These are phyloP conservation scores for Knoxdaviesia proteae DNA, from an alignment of 2,329 filamentous ascomycete genomes.

Conservation along the genomic window DNA sequence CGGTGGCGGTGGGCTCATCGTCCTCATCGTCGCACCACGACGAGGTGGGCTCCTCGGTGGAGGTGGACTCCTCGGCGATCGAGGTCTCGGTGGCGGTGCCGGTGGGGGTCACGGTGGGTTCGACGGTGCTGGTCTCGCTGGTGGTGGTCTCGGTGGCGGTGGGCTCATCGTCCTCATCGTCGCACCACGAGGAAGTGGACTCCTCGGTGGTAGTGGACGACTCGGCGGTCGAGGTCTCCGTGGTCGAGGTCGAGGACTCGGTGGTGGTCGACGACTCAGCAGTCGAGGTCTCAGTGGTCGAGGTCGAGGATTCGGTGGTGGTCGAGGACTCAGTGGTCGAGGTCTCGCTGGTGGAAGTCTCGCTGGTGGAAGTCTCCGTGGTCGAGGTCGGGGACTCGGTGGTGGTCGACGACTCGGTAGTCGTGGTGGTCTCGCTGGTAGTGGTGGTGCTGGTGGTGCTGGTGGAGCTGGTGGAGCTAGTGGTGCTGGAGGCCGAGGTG, in stretches of 20 bases:
- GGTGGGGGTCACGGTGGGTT: not conserved
- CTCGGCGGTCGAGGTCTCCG: not conserved
- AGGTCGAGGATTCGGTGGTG: not conserved
- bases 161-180: not conserved
- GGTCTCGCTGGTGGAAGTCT: not conserved
- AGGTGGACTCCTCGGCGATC: not conserved
- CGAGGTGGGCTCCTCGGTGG: constrained; percentile 1
- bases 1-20: not conserved
- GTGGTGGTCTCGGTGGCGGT: constrained; percentile 2
- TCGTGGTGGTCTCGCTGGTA: not conserved
- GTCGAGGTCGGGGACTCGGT: not conserved
- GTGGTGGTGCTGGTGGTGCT: not conserved
- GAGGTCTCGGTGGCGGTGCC: not conserved
- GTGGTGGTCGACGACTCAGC: not conserved
- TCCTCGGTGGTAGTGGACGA: not conserved
- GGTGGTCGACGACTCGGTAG: not conserved
- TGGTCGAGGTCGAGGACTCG: not conserved
- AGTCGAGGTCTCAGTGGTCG: not conserved
- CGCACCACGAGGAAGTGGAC: not conserved
- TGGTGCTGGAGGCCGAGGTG: constrained; percentile 1
- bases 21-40: no score
- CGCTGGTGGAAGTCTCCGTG: not conserved
- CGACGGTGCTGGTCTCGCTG: not conserved
- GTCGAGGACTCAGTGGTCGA: not conserved
- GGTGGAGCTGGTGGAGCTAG: constrained; percentile 1